phyloP scores from a whole-genome alignment of 2,329 filamentous ascomycete genomes.

The Curvularia verruculosa region DNA sequence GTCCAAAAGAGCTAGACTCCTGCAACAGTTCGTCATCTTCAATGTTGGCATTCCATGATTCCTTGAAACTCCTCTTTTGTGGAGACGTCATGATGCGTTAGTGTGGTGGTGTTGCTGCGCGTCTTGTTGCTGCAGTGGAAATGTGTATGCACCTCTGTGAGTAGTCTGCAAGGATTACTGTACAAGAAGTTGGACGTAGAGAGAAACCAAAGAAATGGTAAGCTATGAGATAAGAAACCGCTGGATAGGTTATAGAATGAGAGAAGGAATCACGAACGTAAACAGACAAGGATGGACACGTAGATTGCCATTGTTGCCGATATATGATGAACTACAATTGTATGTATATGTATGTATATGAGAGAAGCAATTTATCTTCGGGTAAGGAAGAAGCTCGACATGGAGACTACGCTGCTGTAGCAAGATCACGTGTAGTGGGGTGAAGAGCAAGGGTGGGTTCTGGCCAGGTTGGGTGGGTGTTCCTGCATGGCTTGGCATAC shows the following conservation, averaged over 20 bases:
- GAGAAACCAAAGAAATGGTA: not conserved
- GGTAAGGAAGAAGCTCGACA: not conserved
- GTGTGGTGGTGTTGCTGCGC: not conserved
- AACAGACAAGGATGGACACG: too few species aligned
- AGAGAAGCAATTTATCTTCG: not conserved
- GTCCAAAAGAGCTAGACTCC: not conserved
- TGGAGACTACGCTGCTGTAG: not conserved
- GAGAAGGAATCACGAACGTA: not conserved
- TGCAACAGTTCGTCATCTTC: slow-evolving; percentile 8
- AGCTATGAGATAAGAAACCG: not conserved
- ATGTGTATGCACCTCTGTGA: not conserved
- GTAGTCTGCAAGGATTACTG: not conserved
- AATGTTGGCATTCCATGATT: not conserved
- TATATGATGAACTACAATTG: not conserved
- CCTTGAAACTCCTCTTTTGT: not conserved
- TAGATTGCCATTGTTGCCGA: not conserved
- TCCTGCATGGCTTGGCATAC: slow-evolving; percentile 33
- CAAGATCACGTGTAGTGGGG: not conserved
- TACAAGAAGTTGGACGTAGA: not conserved
- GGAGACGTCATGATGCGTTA: not conserved
- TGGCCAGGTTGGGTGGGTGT: slow-evolving; percentile 8
- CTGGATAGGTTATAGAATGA: not conserved
- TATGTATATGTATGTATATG: too few species aligned
- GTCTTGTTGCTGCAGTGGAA: not conserved
- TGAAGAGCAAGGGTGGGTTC: slow-evolving; percentile 2